Base-by-base conservation (phyloP, 2,329 filamentous ascomycete genomes). In the Diaporthe batatas region DNA sequence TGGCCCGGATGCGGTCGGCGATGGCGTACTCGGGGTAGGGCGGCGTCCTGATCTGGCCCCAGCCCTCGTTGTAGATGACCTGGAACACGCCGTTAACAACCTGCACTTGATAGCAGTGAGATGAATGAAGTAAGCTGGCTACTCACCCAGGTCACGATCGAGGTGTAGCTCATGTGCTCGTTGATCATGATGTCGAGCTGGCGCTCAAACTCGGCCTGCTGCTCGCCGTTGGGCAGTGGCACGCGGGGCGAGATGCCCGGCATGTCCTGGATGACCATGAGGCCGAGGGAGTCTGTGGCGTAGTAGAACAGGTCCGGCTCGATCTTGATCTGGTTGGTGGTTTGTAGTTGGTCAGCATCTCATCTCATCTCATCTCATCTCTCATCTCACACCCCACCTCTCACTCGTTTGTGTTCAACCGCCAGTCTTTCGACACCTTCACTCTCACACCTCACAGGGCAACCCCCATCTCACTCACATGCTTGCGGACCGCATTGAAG, bases 261-360 rank as follows among this genome's bases (percentile, higher is more conserved):
- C 92, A 94, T 94, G 74, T 94, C 92, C 78, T 93, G 92, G 59
- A 93, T 90, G 7, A 94, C 86, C 34, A 93, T 79, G 21, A 93
- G 79, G 1, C 92, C 92, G 1, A 93, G 80, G 73, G 90, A 84
- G 65, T 94, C 92, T 72, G 90, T 92, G 6, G 91, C 91, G 23
- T 87, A 86, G 78, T 93, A 93, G 79, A 91, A 94, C 8, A 93
- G 79, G 16, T 90, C 90, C 0, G 89, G 86, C 76, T 93, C 91
- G 8, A 93, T 84, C 80, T 93, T 93, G 82, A 92, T 91, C 88
- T 85, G 54, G n/a, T 23, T 51, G 34, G 10, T 11, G 21, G 65
- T 2, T 47, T n/a, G 21, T 2, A 65, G 39, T 6, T 16, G 18
- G 58, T 74, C 23, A 72, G 49, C 34, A 49, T 2, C 64, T 1